Conservation (phyloP, 768 basidiomycete species). For the Harrya chromipes region DNA sequence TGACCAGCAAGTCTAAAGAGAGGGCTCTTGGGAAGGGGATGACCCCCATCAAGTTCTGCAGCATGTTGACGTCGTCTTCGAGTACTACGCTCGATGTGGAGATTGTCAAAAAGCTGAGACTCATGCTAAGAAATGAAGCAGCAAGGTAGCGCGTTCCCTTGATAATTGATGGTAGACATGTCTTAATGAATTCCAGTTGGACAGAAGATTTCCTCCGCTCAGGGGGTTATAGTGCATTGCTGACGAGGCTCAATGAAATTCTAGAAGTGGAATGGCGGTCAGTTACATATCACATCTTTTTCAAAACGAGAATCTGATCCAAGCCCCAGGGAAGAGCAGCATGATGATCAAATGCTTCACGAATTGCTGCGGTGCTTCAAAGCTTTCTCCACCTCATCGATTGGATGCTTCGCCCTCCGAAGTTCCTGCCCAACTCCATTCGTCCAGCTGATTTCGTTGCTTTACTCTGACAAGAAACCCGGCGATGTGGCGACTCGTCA, state of each 20-base stretch:
- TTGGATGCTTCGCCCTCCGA: constrained; percentile 89
- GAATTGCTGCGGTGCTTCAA: constrained; percentile 93
- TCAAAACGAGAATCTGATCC: constrained; percentile 8
- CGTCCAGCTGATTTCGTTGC: constrained; percentile 71
- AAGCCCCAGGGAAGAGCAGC: constrained; percentile 85
- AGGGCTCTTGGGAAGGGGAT: constrained; percentile 52
- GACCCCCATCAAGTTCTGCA: constrained; percentile 65
- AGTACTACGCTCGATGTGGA: constrained; percentile 82
- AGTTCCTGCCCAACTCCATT: constrained; percentile 87
- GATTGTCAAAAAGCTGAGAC: constrained; percentile 79
- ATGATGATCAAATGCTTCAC: constrained; percentile 91
- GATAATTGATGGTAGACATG: not conserved
- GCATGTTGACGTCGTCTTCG: constrained; percentile 61
- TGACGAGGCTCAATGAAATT: constrained; percentile 85
- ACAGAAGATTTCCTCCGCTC: constrained; percentile 78
- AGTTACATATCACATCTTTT: constrained; percentile 22
- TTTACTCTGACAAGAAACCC: constrained; percentile 98
- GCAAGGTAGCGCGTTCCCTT: constrained; percentile 53
- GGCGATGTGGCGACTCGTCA: constrained; percentile 90
- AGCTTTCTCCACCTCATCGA: constrained; percentile 84
- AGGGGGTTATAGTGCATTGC: constrained; percentile 82
- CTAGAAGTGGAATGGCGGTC: constrained; percentile 97
- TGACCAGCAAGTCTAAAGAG: constrained; percentile 46
- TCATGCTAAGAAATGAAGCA: constrained; percentile 88
- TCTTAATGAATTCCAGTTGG: constrained; percentile 56